A percentile compares a stretch with the other conserved stretches of the same genome.
Conservation (phyloP, 2,329 filamentous ascomycete genomes). For the Monilinia fructicola region DNA sequence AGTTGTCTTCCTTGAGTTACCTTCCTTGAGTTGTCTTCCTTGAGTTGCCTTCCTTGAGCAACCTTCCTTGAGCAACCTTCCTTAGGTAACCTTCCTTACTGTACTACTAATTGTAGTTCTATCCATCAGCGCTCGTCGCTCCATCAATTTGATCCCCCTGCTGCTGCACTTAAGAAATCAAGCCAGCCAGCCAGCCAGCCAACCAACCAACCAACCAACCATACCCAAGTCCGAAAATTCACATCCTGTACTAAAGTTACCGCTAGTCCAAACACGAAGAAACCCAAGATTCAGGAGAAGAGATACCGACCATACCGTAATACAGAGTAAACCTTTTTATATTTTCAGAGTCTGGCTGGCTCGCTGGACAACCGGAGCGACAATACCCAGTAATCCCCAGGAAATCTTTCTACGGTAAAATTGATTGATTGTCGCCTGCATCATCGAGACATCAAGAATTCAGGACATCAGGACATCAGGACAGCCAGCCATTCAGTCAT, state of each 20-base stretch:
- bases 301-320: neutral
- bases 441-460: neutral
- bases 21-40: too few species aligned
- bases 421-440: constrained; percentile 1
- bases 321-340: neutral
- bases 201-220: too few species aligned
- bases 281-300: constrained; percentile 15
- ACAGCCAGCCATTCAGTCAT: too few species aligned
- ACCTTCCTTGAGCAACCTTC: too few species aligned
- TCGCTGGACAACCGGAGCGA: constrained; percentile 6
- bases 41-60: too few species aligned
- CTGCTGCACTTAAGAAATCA: neutral
- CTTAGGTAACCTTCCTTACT: too few species aligned
- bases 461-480: too few species aligned
- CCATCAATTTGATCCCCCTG: too few species aligned
- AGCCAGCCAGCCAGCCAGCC: constrained; percentile 6
- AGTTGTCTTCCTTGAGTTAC: too few species aligned
- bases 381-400: neutral
- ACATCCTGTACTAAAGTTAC: neutral
- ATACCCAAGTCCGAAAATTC: neutral
- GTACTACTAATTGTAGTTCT: too few species aligned
- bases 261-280: constrained; percentile 13
- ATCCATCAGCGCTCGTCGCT: too few species aligned
- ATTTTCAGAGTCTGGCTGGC: neutral
- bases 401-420: neutral